These are phyloP conservation scores for Russula sp. DNA, from an alignment of 768 basidiomycete genomes.

Conservation along the genomic window DNA sequence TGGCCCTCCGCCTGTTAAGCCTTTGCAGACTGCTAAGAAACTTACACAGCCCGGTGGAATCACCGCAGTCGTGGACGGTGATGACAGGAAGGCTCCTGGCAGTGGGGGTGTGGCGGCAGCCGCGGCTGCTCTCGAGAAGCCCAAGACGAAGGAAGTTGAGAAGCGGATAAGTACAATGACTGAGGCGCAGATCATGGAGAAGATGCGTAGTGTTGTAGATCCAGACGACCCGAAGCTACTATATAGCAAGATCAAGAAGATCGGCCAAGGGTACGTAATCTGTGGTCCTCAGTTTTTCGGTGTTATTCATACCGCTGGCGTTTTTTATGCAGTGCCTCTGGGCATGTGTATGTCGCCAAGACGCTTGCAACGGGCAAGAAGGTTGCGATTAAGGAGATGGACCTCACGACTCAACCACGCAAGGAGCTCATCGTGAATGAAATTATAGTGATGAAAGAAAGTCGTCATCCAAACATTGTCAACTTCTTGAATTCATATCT, in stretches of 20 bases:
- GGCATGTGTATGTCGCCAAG: constrained; percentile 97
- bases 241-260: constrained; percentile 98
- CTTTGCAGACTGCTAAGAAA: constrained; percentile 68
- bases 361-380: constrained; percentile 78
- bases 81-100: constrained; percentile 41
- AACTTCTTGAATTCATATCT: constrained; percentile 92
- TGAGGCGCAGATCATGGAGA: constrained; percentile 98
- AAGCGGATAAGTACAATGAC: constrained; percentile 95
- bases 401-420: constrained; percentile 87
- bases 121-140: constrained; percentile 58
- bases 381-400: constrained; percentile 99
- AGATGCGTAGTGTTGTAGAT: constrained; percentile 83
- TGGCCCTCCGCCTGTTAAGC: constrained; percentile 65
- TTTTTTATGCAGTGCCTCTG: constrained; percentile 69
- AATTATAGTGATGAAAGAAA: constrained; percentile 98
- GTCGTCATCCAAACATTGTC: constrained; percentile 95
- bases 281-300: not conserved
- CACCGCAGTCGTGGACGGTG: constrained; percentile 45
- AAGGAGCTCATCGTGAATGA: constrained; percentile 99
- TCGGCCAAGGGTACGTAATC: constrained; percentile 86
- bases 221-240: constrained; percentile 82
- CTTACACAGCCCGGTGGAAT: constrained; percentile 50
- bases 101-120: constrained; percentile 61
- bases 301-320: constrained; percentile 6
- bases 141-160: constrained; percentile 62